phyloP scores from a whole-genome alignment of 164 flowering plant genomes.

The Macadamia tetraphylla region DNA sequence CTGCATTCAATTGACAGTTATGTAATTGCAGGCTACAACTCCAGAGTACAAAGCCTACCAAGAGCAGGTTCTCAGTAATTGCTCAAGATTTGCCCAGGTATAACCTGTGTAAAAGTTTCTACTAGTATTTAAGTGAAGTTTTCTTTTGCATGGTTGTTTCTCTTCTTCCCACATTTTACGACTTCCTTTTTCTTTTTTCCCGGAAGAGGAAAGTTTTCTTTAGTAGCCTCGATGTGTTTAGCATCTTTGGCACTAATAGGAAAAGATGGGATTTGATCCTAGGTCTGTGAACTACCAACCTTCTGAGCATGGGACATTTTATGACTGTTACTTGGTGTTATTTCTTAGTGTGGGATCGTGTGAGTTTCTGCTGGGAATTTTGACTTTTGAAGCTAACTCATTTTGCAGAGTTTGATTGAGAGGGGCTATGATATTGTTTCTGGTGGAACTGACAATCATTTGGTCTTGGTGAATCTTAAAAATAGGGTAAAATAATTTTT shows the following conservation, averaged over 20 bases:
- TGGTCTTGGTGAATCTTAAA: slow-evolving; percentile 78
- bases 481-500: slow-evolving; percentile 32
- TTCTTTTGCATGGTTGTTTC: background rate
- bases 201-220: no score
- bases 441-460: slow-evolving; percentile 97
- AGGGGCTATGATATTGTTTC: slow-evolving; percentile 89
- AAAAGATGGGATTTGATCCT: no score
- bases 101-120: background rate
- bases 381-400: slow-evolving; percentile 1
- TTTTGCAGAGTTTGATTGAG: slow-evolving; percentile 53
- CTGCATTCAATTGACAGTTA: background rate
- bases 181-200: no score
- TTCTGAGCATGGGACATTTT: background rate
- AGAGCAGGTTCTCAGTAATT: slow-evolving; percentile 90
- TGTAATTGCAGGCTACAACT: slow-evolving; percentile 69
- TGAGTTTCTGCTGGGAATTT: background rate
- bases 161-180: background rate
- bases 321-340: background rate
- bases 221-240: no score
- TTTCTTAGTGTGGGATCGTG: background rate
- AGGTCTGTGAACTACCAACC: no score
- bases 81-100: slow-evolving; percentile 88
- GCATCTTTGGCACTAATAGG: no score
- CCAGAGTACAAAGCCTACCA: slow-evolving; percentile 93
- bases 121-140: background rate